phyloP scores from a whole-genome alignment of 345 rosid species.

The Syzygium oleosum region DNA sequence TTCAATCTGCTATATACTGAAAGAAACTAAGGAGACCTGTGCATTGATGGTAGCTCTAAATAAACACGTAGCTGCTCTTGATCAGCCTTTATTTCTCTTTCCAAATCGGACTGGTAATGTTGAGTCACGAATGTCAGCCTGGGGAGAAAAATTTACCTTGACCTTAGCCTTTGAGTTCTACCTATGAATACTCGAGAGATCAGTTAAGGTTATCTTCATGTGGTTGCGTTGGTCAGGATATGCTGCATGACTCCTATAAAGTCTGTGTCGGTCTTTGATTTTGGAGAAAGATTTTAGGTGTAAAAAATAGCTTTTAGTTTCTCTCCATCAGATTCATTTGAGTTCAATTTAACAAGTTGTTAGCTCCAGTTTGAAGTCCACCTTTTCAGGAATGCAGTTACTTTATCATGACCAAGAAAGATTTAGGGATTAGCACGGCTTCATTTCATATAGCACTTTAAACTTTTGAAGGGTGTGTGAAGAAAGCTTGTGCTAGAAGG shows the following conservation, averaged over 20 bases:
- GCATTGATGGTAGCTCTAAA: background rate
- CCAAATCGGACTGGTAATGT: background rate
- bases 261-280: background rate
- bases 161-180: background rate
- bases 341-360: background rate
- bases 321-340: background rate
- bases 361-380: background rate
- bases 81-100: background rate
- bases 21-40: background rate
- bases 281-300: background rate
- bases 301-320: background rate
- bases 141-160: background rate
- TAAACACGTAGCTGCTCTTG: background rate
- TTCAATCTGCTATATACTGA: background rate
- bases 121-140: background rate
- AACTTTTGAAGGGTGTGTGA: background rate
- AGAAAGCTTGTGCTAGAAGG: background rate
- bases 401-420: background rate
- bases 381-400: background rate
- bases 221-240: background rate
- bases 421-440: background rate
- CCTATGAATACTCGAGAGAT: background rate
- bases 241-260: background rate
- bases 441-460: background rate
- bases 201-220: background rate